Evolutionary conservation across 306 rosid species (phyloP).

Genomic region (Lablab purpureus): DNA sequence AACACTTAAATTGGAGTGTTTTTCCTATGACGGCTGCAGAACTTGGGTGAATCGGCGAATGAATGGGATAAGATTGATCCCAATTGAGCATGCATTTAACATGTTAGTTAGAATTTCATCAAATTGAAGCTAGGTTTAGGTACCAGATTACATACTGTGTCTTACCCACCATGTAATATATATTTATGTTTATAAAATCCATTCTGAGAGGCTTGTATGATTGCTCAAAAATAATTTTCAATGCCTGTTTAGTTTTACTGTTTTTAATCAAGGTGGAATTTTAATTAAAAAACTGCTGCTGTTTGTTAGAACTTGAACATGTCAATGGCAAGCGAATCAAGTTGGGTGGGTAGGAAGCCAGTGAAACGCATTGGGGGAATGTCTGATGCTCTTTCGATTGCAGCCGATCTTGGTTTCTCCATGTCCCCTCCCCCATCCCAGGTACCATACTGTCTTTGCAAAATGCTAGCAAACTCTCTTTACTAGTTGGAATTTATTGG

Average conservation of each 20-base stretch:
- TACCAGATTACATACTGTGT: neutral
- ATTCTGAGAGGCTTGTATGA: neutral
- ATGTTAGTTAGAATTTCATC: neutral
- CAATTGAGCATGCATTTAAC: neutral
- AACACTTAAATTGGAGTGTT: neutral
- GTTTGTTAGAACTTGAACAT: slow-evolving; percentile 44
- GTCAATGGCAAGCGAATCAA: slow-evolving; percentile 73
- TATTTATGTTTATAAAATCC: neutral
- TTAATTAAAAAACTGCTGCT: neutral
- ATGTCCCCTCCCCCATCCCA: slow-evolving; percentile 67
- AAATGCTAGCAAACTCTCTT: neutral
- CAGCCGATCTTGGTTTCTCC: slow-evolving; percentile 88
- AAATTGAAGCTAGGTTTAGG: slow-evolving; percentile 6
- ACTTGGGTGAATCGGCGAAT: neutral
- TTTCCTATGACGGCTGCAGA: neutral
- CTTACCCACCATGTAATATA: neutral
- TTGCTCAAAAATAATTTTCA: neutral
- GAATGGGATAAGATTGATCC: neutral
- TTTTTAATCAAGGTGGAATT: neutral
- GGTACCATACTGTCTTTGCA: slow-evolving; percentile 49
- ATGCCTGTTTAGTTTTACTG: neutral
- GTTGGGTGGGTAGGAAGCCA: slow-evolving; percentile 93
- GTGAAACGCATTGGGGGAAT: slow-evolving; percentile 87
- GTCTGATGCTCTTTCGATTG: slow-evolving; percentile 89
- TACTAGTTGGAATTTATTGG: neutral